Conservation (phyloP, 1,284 basidiomycete genomes). For the Cryptococcus sp. region DNA sequence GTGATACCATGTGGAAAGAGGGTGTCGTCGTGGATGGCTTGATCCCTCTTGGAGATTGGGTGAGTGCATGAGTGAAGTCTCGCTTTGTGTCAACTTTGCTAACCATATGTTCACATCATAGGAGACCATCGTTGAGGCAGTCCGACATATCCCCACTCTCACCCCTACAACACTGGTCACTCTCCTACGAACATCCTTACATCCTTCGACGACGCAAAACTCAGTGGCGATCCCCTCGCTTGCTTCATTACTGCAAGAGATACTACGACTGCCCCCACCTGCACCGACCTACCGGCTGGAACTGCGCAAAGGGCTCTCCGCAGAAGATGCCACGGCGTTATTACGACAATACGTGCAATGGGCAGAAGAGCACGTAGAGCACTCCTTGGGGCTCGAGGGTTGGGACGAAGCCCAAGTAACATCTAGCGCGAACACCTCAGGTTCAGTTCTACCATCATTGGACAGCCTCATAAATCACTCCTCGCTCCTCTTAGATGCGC, state of each 20-base stretch:
- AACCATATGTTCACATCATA: slow-evolving; percentile 2
- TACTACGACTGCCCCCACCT: slow-evolving; percentile 38
- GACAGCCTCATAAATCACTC: slow-evolving; percentile 37
- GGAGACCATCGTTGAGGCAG: slow-evolving; percentile 28
- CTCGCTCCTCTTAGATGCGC: slow-evolving; percentile 49
- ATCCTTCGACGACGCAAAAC: slow-evolving; percentile 2
- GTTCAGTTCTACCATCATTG: slow-evolving; percentile 10
- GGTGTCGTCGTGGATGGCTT: slow-evolving; percentile 42
- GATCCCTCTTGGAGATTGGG: slow-evolving; percentile 45
- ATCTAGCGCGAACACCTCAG: background rate
- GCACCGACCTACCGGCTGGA: slow-evolving; percentile 45
- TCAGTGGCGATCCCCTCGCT: slow-evolving; percentile 11
- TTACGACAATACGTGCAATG: slow-evolving; percentile 35
- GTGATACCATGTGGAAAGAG: slow-evolving; percentile 42
- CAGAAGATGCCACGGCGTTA: slow-evolving; percentile 38
- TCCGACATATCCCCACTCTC: slow-evolving; percentile 33
- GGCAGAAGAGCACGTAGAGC: slow-evolving; percentile 36
- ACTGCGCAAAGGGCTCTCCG: slow-evolving; percentile 32
- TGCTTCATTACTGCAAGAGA: slow-evolving; percentile 23
- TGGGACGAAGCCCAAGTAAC: slow-evolving; percentile 27
- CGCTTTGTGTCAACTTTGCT: background rate
- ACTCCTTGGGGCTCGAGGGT: slow-evolving; percentile 28
- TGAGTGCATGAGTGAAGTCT: slow-evolving; percentile 21
- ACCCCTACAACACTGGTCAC: slow-evolving; percentile 37
- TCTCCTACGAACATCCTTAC: slow-evolving; percentile 30